Conservation (phyloP, 129 eudicot genomes). For the Smallanthus sonchifolius region DNA sequence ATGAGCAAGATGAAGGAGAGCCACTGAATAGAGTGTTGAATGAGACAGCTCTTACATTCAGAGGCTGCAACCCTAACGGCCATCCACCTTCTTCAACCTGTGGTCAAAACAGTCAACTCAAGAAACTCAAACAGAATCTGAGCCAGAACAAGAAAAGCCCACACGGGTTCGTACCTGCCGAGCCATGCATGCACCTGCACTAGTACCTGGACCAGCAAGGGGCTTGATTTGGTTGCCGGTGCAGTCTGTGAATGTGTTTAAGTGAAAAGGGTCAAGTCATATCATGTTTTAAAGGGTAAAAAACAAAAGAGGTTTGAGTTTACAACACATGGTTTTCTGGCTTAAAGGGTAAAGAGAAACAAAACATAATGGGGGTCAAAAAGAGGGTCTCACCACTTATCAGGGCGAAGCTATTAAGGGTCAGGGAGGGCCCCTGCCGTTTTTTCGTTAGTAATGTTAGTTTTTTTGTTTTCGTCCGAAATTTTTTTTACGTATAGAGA, state of each 20-base stretch:
- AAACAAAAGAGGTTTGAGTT: constrained; percentile 15
- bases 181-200: constrained; percentile 34
- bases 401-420: too few species aligned
- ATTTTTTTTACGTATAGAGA: too few species aligned
- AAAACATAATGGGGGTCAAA: constrained; percentile 28
- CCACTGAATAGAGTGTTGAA: constrained; percentile 53
- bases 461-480: too few species aligned
- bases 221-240: constrained; percentile 10
- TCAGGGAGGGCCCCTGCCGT: too few species aligned
- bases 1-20: constrained; percentile 48
- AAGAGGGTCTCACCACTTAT: constrained; percentile 16
- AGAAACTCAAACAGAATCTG: neutral
- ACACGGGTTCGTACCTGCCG: constrained; percentile 37
- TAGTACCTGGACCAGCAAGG: neutral
- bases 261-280: constrained; percentile 23
- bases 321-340: constrained; percentile 22
- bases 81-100: constrained; percentile 70
- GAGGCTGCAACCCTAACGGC: constrained; percentile 73
- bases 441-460: too few species aligned
- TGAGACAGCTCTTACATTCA: constrained; percentile 56
- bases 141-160: neutral
- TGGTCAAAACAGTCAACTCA: constrained; percentile 31
- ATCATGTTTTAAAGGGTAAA: constrained; percentile 13
- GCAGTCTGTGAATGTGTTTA: constrained; percentile 15
- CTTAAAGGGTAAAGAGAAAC: constrained; percentile 18